Base-by-base conservation (phyloP, 164 flowering plant species). In the Pachysandra terminalis region DNA sequence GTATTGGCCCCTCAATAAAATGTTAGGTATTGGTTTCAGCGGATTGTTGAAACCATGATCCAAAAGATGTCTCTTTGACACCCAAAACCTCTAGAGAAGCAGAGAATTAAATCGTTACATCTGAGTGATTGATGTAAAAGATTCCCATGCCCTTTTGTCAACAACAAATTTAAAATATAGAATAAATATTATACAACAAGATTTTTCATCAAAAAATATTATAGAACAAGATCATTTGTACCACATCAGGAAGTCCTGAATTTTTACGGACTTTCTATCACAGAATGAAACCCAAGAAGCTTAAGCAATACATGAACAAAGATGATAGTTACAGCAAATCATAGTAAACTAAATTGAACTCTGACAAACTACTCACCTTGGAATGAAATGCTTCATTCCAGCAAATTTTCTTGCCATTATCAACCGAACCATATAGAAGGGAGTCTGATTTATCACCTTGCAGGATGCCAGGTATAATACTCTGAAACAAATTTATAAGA, bases 381-480 rank as follows among this genome's bases (percentile, higher is more conserved):
- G 87, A 73, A 81, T 96, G 99, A 72, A 96, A 96, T 71, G 86
- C 88, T 80, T 93, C 95, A 79, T 85, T 93, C 99, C 99, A 96
- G 82, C 91, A 88, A 72, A 96, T 96, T 80, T 96, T 96, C 85
- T 88, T 96, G 70, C 99, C 99, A 81, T 90, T 96, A 75, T 96
- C 99, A 76, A 96, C 99, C 71, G 99, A 96, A 56, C 99, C 99
- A 82, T 96, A 96, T 48, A 96, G 78, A 73, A 96, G 97, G 57
- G 98, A 91, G 62, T 96, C 97, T 22, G 99, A 93, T 78, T 96
- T 96, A 77, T 96, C 99, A 56, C 99, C 99, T 83, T 96, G 99
- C 66, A 96, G 97, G 70, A 96, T 96, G 64, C 99, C 99, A 66
- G 99, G 99, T 73, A 96, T 81, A 23, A 96, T 96, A 84, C 98